Percentiles rank a stretch among this genome's conserved stretches.
Evolutionary conservation across 139 green algal genomes (phyloP).

Genomic region (Haematococcus sp.): DNA sequence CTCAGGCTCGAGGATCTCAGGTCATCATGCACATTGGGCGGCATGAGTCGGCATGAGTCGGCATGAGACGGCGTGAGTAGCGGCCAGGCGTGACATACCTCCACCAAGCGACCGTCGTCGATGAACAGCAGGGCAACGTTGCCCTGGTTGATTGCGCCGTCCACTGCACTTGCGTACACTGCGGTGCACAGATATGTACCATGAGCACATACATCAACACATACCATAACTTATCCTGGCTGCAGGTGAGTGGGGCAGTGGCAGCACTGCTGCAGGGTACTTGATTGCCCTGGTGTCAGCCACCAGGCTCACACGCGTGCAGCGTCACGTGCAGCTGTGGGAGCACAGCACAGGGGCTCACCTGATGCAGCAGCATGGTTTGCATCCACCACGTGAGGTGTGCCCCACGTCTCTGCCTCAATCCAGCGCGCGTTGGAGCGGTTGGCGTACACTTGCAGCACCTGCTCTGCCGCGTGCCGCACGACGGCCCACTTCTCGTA

Average conservation of each 20-base stretch:
- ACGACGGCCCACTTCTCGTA: slow-evolving; percentile 21
- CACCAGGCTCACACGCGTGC: no score
- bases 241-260: not conserved
- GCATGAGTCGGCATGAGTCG: no score
- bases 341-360: slow-evolving; percentile 9
- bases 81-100: no score
- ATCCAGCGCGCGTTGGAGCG: slow-evolving; percentile 32
- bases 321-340: no score
- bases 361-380: slow-evolving; percentile 7
- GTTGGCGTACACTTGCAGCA: slow-evolving; percentile 42
- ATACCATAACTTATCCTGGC: no score
- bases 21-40: no score
- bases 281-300: not conserved
- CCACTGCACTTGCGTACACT: slow-evolving; percentile 33
- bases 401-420: slow-evolving; percentile 21
- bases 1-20: no score
- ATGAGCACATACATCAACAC: not conserved
- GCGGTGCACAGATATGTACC: not conserved
- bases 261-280: not conserved
- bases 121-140: slow-evolving; percentile 32
- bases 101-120: slow-evolving; percentile 34
- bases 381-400: slow-evolving; percentile 26
- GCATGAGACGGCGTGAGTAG: no score
- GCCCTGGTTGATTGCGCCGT: slow-evolving; percentile 24
- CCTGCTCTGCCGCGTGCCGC: slow-evolving; percentile 16